Evolutionary conservation across 192 early-diverging fungal genomes (phyloP).

Genomic region (Funneliformis geosporum): DNA sequence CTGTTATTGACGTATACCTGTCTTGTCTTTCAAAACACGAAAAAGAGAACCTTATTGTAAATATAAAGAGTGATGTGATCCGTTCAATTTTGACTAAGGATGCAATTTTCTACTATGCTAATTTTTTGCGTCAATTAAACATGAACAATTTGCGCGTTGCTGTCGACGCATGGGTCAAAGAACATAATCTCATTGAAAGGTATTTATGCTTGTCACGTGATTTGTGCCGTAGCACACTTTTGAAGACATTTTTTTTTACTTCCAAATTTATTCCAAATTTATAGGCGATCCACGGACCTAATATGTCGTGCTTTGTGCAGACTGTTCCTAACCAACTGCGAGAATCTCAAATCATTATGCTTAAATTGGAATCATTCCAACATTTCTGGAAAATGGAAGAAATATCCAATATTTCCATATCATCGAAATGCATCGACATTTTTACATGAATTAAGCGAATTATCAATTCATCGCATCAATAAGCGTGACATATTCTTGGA

Average conservation of each 20-base stretch:
- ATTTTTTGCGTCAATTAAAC: background rate
- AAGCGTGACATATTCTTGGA: background rate
- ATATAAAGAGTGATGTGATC: background rate
- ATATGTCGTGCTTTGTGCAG: slow-evolving; percentile 9
- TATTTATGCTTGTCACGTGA: background rate
- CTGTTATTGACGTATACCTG: background rate
- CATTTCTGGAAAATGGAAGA: background rate
- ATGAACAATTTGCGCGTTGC: background rate
- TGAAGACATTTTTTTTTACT: background rate
- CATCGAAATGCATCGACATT: background rate
- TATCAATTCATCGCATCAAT: background rate
- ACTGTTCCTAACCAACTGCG: background rate
- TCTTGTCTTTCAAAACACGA: background rate
- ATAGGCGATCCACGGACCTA: background rate
- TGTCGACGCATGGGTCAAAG: background rate
- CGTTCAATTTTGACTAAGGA: background rate
- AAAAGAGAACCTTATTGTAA: background rate
- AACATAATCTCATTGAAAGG: background rate
- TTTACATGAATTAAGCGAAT: background rate
- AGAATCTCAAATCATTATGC: background rate
- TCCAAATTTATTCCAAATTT: background rate
- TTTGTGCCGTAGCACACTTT: background rate
- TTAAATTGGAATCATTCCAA: background rate
- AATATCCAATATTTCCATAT: background rate
- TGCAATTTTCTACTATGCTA: background rate